Conservation (phyloP, 1,284 basidiomycete genomes). For the Farysia itapuensis region DNA sequence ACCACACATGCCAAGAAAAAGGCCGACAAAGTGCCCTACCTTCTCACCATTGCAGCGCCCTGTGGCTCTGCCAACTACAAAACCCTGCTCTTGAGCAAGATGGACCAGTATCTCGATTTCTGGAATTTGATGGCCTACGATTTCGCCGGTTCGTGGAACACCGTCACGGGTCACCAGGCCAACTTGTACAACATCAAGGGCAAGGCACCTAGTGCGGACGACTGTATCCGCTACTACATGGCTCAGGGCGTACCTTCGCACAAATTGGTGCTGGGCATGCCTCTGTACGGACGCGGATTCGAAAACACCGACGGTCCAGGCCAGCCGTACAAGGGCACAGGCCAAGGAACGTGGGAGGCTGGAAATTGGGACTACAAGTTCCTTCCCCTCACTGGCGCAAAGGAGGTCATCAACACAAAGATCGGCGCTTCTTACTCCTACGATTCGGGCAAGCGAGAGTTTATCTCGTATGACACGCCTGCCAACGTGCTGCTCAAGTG, state of each 20-base stretch:
- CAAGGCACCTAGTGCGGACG: constrained; percentile 65
- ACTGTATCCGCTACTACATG: constrained; percentile 71
- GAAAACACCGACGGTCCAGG: constrained; percentile 76
- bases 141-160: constrained; percentile 65
- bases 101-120: constrained; percentile 73
- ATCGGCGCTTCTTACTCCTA: constrained; percentile 73
- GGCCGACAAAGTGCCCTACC: constrained; percentile 65
- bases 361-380: constrained; percentile 69
- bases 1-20: constrained; percentile 68
- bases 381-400: constrained; percentile 72
- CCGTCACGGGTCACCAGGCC: constrained; percentile 75
- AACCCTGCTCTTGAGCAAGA: constrained; percentile 70
- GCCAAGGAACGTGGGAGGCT: constrained; percentile 70
- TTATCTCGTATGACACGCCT: constrained; percentile 78
- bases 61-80: constrained; percentile 73
- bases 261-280: constrained; percentile 77
- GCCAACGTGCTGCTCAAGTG: constrained; percentile 72
- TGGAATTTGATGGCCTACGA: constrained; percentile 85
- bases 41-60: constrained; percentile 77
- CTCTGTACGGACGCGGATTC: constrained; percentile 71
- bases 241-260: constrained; percentile 69
- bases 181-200: constrained; percentile 69
- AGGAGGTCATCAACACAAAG: constrained; percentile 72
- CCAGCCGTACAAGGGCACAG: constrained; percentile 73
- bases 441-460: constrained; percentile 70